A percentile compares a stretch with the other conserved stretches of the same genome.
phyloP scores from a whole-genome alignment of 805 yeast genomes.

The Metschnikowia arizonensis region DNA sequence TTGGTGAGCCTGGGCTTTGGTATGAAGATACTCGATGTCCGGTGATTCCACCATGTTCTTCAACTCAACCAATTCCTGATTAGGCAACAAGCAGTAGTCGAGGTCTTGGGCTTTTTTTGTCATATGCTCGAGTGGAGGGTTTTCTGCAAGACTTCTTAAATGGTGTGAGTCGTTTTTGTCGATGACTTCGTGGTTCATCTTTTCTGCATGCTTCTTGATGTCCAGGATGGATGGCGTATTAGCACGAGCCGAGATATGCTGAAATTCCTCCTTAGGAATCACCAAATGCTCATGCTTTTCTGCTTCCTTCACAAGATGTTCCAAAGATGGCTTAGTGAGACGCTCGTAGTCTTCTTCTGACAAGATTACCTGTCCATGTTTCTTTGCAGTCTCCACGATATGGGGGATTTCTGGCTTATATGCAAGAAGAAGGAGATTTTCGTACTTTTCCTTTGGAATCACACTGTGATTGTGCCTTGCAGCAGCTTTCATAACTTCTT shows the following conservation, averaged over 20 bases:
- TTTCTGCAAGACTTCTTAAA: conserved; percentile 1
- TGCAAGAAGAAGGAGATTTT: conserved; percentile 5
- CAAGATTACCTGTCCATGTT: conserved; percentile 3
- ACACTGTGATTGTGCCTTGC: conserved; percentile 8
- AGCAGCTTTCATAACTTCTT: conserved; percentile 17
- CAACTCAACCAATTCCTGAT: conserved; percentile 6
- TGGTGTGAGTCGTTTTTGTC: neutral
- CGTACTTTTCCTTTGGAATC: conserved; percentile 11
- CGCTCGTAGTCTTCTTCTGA: conserved; percentile 5
- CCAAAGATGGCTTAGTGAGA: conserved; percentile 12
- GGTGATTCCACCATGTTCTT: conserved; percentile 9
- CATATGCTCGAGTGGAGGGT: conserved; percentile 14
- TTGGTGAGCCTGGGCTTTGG: conserved; percentile 9
- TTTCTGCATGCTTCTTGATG: conserved; percentile 15
- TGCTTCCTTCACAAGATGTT: conserved; percentile 17
- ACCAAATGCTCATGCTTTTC: conserved; percentile 14
- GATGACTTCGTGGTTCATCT: conserved; percentile 6
- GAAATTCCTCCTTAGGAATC: conserved; percentile 12
- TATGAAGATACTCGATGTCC: conserved; percentile 5
- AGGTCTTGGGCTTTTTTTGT: conserved; percentile 2
- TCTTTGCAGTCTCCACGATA: conserved; percentile 7
- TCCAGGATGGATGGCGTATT: conserved; percentile 20
- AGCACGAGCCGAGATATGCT: conserved; percentile 3
- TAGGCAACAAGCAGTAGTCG: conserved; percentile 4
- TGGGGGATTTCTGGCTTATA: conserved; percentile 8